Conservation (phyloP, 441 rosid species). For the Erodium trifolium region DNA sequence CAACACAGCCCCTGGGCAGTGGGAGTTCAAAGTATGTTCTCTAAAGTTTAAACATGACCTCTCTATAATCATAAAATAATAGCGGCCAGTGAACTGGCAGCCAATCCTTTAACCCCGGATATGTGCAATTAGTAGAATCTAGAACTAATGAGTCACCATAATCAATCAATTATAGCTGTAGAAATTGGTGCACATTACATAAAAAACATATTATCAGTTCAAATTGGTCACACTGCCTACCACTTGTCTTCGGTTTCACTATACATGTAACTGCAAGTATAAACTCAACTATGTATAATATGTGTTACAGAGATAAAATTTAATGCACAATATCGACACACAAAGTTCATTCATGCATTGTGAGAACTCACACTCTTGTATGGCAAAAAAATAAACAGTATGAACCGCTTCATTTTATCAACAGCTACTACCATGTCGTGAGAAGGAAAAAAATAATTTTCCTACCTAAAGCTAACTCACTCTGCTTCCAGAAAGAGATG, state of each 20-base stretch:
- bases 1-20: not conserved
- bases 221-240: not conserved
- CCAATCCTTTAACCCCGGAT: not conserved
- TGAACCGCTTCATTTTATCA: not conserved
- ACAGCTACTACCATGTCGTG: not conserved
- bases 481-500: not conserved
- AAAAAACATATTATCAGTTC: not conserved
- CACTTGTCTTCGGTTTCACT: not conserved
- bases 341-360: not conserved
- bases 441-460: not conserved
- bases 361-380: not conserved
- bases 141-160: not conserved
- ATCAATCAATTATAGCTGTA: not conserved
- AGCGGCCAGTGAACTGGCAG: not conserved
- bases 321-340: not conserved
- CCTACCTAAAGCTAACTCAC: not conserved
- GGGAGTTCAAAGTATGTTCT: not conserved
- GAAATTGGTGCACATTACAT: not conserved
- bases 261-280: not conserved
- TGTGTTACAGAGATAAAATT: not conserved
- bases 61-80: not conserved
- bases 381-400: not conserved
- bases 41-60: not conserved
- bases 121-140: not conserved
- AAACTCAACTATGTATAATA: not conserved